Evolutionary conservation across 768 basidiomycete species (phyloP), one percentile per base, ranked within the genome.

Genomic region (Psilocybe cubensis): DNA sequence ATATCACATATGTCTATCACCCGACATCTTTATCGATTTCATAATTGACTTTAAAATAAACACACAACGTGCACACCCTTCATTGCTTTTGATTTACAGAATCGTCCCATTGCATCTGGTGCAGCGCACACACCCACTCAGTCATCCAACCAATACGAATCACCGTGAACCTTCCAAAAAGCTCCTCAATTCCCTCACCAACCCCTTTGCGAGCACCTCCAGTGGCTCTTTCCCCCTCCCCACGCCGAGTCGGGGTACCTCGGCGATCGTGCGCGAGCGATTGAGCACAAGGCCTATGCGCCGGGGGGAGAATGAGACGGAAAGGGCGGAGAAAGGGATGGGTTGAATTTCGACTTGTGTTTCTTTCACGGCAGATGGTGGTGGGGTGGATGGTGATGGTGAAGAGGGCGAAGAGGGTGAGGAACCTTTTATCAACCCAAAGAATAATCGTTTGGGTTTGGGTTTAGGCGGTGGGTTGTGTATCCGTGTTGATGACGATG

Each of bases 241-340:
- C 45, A 31, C 28, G 6, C 52, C 46, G 23, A 55, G 10, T 12
- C 58, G 12, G 8, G 74, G 64, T 3, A 83, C 79, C 57, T 87
- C 83, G 4, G 83, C 76, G 44, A 89, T 79, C 4, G 84, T 87
- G 48, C 81, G 72, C 62, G 79, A 83, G 44, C 76, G 68, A 33
- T 64, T 63, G 28, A 77, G 63, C 14, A 78, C 63, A 29, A 83
- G 57, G 3, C 77, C 76, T 9, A 80, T 74, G 44, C 70, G 76
- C 28, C 79, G 70, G 1, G 78, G 73, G 7, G 76, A 73, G 63
- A 82, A 77, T 0, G 80, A 73, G 7, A 82, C 66, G 5, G 75
- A 69, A 17, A 81, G 65, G 5, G 63, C 80, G 3, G 71, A 56
- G 63, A 81, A 82, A 0, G 76, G 74, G 38, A 82, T 60, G 12